Conservation (phyloP, 495 filamentous ascomycete genomes). For the Tuber calosporum region DNA sequence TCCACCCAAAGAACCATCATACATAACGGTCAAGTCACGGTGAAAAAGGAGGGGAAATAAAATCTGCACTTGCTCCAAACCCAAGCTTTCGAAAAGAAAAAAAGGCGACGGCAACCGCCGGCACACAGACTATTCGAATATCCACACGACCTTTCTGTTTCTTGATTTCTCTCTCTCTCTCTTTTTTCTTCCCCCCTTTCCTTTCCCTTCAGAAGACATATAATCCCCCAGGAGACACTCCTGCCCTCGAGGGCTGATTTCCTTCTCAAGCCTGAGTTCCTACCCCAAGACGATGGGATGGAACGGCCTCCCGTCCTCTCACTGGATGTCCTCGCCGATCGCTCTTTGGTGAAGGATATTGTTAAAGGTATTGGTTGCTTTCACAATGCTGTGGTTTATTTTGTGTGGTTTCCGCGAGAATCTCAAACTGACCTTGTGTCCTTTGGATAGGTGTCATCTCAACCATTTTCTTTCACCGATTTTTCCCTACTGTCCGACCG, state of each 20-base stretch:
- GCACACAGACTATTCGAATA: conserved; percentile 23
- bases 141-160: conserved; percentile 3
- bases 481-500: conserved; percentile 81
- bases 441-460: conserved; percentile 68
- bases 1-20: background rate
- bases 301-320: conserved; percentile 69
- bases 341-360: conserved; percentile 75
- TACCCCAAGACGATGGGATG: conserved; percentile 39
- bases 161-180: background rate
- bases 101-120: conserved; percentile 30
- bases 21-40: conserved; percentile 1
- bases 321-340: conserved; percentile 76
- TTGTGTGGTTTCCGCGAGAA: background rate
- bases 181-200: background rate
- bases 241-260: conserved; percentile 14
- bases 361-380: conserved; percentile 61
- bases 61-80: background rate
- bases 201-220: background rate
- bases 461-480: conserved; percentile 98
- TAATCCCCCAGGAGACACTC: conserved; percentile 10
- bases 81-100: background rate
- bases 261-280: conserved; percentile 22
- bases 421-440: conserved; percentile 6
- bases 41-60: background rate
- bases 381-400: background rate